Percentiles rank a stretch among this genome's conserved stretches.
These are phyloP conservation scores for Acmispon strigosus DNA, from an alignment of 306 rosid genomes.

Conservation along the genomic window DNA sequence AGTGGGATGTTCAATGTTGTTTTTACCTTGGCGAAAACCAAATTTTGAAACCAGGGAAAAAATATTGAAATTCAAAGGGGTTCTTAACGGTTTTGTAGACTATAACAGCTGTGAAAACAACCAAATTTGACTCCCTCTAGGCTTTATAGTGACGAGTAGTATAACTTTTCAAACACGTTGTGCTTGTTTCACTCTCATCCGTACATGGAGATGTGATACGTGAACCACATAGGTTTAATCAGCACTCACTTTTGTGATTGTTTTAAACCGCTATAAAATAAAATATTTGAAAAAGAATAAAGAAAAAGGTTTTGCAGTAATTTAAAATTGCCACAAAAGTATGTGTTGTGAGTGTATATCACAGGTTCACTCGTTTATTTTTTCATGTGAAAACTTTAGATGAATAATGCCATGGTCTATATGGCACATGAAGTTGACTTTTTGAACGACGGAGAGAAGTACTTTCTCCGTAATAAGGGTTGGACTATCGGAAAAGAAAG, in stretches of 20 bases:
- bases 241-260: too few relatives aligned
- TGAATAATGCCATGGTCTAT: neutral
- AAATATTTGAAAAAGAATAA: too few relatives aligned
- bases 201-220: too few relatives aligned
- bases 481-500: conserved; percentile 6
- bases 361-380: too few relatives aligned
- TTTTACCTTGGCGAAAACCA: conserved; percentile 17
- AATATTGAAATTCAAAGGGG: conserved; percentile 22
- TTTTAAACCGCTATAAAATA: too few relatives aligned
- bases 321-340: too few relatives aligned
- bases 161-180: conserved; percentile 22
- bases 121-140: conserved; percentile 28
- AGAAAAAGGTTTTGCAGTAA: too few relatives aligned
- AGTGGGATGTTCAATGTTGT: conserved; percentile 23
- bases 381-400: conserved; percentile 7
- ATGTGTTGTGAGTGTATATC: too few relatives aligned
- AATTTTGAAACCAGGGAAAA: conserved; percentile 17
- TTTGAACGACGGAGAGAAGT: neutral
- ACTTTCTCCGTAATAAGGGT: conserved; percentile 17
- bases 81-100: neutral
- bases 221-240: too few relatives aligned
- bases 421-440: neutral
- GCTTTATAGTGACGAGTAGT: conserved; percentile 3
- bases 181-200: neutral
- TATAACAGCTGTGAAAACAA: neutral